phyloP scores from a whole-genome alignment of 208 protist species.

The Crithidia fasciculata region DNA sequence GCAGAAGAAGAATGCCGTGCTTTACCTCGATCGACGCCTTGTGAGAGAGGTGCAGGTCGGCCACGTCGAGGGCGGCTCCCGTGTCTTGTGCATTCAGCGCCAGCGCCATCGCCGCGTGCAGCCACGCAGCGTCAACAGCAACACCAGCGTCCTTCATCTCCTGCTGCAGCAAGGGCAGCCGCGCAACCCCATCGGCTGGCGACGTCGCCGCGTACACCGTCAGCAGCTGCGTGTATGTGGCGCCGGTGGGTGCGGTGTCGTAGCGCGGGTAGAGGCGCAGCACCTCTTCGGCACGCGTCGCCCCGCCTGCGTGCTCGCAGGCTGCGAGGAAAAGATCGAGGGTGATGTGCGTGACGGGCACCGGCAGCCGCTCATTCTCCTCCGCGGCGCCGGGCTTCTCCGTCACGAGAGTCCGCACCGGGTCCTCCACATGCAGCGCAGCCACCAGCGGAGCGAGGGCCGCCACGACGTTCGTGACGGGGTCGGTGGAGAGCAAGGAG shows the following conservation, averaged over 20 bases:
- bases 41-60: constrained; percentile 45
- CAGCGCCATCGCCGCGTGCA: constrained; percentile 60
- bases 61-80: constrained; percentile 44
- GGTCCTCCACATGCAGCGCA: constrained; percentile 24
- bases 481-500: constrained; percentile 60
- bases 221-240: constrained; percentile 58
- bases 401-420: constrained; percentile 9
- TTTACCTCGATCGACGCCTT: constrained; percentile 49
- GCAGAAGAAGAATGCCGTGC: constrained; percentile 58
- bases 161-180: constrained; percentile 15
- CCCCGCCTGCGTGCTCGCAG: constrained; percentile 45
- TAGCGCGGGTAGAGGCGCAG: constrained; percentile 46
- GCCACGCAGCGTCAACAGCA: constrained; percentile 37
- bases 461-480: constrained; percentile 55
- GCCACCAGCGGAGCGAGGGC: constrained; percentile 30
- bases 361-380: constrained; percentile 17
- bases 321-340: constrained; percentile 79
- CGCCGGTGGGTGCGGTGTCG: constrained; percentile 26
- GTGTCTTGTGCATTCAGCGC: constrained; percentile 62
- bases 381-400: constrained; percentile 30
- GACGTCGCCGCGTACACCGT: constrained; percentile 33
- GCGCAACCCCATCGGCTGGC: constrained; percentile 13
- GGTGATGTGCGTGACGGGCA: constrained; percentile 46
- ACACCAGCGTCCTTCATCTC: constrained; percentile 36
- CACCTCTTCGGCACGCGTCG: constrained; percentile 44